Evolutionary conservation across 208 protist genomes (phyloP), one percentile per base, ranked within the genome.

Genomic region (Trichomonas vaginalis): DNA sequence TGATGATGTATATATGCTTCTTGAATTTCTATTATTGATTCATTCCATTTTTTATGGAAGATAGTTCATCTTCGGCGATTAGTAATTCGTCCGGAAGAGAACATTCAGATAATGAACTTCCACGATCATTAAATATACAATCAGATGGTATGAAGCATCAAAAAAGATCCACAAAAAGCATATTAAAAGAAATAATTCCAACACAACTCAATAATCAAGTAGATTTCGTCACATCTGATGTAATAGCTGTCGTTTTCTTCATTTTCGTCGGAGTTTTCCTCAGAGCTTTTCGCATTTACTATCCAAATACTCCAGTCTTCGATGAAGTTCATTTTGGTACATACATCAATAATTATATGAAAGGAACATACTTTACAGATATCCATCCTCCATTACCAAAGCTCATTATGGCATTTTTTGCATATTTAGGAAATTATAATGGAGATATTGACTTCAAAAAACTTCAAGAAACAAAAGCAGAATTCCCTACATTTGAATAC

Each of bases 381-480:
- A 96, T 96, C 35, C 96, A 96, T 62, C 96, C 96, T 17, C 96
- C 96, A 95, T 40, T 96, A 10, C 0, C 96, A 21, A 96, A 96
- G 62, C 40, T 96, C 1, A 96, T 96, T 35, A 96, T 96, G 96
- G 61, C 49, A 21, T 35, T 9, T 4, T 27, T 95, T n/a, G 80
- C 47, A n/a, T 56, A 95, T 21, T 27, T 48, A 0, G 86, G n/a
- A 32, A 15, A 21, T 21, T 95, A 95, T 47, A 35, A 62, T 37
- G 95, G 42, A 2, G 46, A 79, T 0, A 49, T 42, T 79, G 37
- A 95, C 4, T 95, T 92, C 45, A 32, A 17, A 15, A n/a, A n/a
- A n/a, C n/a, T n/a, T n/a, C 15, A 51, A 92, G 21, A 39, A 35
- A 45, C 10, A 2, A 92, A 48, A 39, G 0, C 0, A 35, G 47